Conservation (phyloP, 164 flowering plant genomes). For the Platanus orientalis region DNA sequence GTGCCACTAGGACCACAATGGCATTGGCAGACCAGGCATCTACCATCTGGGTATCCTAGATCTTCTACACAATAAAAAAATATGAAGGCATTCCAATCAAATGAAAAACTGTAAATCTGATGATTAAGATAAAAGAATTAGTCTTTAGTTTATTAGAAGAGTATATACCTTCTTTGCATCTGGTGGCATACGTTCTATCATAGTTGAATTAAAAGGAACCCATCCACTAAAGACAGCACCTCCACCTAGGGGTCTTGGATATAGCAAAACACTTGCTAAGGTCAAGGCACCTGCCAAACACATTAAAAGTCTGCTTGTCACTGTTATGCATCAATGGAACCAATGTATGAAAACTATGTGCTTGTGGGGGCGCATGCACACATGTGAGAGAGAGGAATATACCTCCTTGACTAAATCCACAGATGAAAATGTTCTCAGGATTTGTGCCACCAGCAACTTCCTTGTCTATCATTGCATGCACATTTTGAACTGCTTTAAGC, state of each 20-base stretch:
- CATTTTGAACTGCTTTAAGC: constrained; percentile 76
- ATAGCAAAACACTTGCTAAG: constrained; percentile 82
- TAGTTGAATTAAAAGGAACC: constrained; percentile 77
- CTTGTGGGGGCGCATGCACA: no score
- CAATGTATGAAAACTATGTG: background rate
- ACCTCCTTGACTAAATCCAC: constrained; percentile 99
- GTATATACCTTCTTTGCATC: constrained; percentile 68
- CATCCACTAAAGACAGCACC: constrained; percentile 95
- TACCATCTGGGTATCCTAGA: background rate
- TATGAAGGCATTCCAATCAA: background rate
- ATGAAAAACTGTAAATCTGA: background rate
- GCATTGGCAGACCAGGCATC: background rate
- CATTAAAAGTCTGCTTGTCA: constrained; percentile 2
- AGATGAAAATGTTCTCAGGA: constrained; percentile 76
- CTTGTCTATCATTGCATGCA: constrained; percentile 86
- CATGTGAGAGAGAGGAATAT: constrained; percentile 6
- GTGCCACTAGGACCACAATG: background rate
- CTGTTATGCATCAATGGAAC: background rate
- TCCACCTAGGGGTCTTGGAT: constrained; percentile 86
- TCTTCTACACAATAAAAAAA: background rate
- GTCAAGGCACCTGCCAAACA: constrained; percentile 82
- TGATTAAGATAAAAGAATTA: background rate
- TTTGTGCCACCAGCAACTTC: constrained; percentile 73
- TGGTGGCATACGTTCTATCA: constrained; percentile 46
- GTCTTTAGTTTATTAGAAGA: background rate